phyloP scores from a whole-genome alignment of 345 rosid genomes.

The Pistacia vera region DNA sequence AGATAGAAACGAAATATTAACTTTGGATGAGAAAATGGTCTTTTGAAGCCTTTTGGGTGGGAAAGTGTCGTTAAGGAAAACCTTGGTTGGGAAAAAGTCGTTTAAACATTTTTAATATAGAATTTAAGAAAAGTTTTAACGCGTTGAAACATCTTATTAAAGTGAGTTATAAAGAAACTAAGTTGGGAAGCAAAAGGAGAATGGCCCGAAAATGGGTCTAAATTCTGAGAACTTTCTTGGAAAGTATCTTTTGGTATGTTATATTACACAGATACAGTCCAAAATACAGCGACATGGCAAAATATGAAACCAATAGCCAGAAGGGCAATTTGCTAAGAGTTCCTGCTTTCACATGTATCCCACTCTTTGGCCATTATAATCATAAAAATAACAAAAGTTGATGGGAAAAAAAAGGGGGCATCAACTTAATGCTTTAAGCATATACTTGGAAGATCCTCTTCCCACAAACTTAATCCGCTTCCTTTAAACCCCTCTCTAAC shows the following conservation, averaged over 20 bases:
- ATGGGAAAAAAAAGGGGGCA: conserved; percentile 13
- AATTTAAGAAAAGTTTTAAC: too few relatives aligned
- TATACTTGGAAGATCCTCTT: conserved; percentile 47
- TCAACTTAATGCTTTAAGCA: conserved; percentile 41
- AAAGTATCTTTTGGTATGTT: not conserved
- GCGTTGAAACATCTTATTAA: too few relatives aligned
- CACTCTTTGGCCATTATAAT: not conserved
- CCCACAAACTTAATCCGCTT: conserved; percentile 9
- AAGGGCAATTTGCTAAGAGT: conserved; percentile 1
- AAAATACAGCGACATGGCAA: conserved; percentile 4
- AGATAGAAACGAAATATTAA: too few relatives aligned
- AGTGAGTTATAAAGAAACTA: too few relatives aligned
- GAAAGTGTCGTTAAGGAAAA: too few relatives aligned
- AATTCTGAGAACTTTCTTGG: not conserved
- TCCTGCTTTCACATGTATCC: not conserved
- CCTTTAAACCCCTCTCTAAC: conserved; percentile 15
- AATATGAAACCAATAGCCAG: not conserved
- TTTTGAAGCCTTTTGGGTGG: too few relatives aligned
- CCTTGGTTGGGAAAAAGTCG: too few relatives aligned
- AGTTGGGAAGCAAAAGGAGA: too few relatives aligned
- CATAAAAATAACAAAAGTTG: conserved; percentile 14
- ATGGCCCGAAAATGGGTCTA: too few relatives aligned
- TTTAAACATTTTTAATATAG: too few relatives aligned
- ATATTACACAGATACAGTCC: not conserved
- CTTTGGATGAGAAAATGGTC: too few relatives aligned